Evolutionary conservation across 805 yeast species (phyloP).

Genomic region (Saccharomycopsis microspora): DNA sequence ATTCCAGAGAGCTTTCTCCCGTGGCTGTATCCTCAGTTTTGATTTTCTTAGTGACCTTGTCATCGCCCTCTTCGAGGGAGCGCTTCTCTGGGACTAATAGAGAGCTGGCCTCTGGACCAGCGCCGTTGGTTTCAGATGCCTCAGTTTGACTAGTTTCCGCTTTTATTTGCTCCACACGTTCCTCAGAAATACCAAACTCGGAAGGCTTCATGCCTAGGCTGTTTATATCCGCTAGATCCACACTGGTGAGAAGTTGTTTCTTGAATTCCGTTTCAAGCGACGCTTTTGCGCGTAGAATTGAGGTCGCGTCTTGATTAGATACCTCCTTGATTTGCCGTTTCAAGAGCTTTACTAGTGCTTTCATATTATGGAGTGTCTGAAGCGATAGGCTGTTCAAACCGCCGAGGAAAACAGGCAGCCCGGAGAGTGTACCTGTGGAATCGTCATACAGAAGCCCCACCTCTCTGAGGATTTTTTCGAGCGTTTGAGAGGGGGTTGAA

Average conservation of each 20-base stretch:
- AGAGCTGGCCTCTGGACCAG: not conserved
- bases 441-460: slow-evolving; percentile 45
- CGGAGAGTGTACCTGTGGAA: slow-evolving; percentile 49
- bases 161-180: not conserved
- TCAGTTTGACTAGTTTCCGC: not conserved
- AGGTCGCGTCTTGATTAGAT: slow-evolving; percentile 2
- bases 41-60: not conserved
- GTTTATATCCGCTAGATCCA: slow-evolving; percentile 6
- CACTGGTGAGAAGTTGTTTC: not conserved
- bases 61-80: not conserved
- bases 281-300: too few relatives aligned
- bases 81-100: not conserved
- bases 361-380: slow-evolving; percentile 9
- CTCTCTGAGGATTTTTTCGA: slow-evolving; percentile 42
- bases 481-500: slow-evolving; percentile 26
- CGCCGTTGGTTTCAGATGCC: not conserved
- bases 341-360: slow-evolving; percentile 3
- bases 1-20: not conserved
- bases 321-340: slow-evolving; percentile 6
- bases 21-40: not conserved
- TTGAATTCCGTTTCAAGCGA: too few relatives aligned
- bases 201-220: not conserved
- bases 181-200: slow-evolving; percentile 10
- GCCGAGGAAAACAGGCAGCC: slow-evolving; percentile 31
- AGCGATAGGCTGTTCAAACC: slow-evolving; percentile 2